Conservation (phyloP, 345 rosid genomes). For the Citrus reticulata region DNA sequence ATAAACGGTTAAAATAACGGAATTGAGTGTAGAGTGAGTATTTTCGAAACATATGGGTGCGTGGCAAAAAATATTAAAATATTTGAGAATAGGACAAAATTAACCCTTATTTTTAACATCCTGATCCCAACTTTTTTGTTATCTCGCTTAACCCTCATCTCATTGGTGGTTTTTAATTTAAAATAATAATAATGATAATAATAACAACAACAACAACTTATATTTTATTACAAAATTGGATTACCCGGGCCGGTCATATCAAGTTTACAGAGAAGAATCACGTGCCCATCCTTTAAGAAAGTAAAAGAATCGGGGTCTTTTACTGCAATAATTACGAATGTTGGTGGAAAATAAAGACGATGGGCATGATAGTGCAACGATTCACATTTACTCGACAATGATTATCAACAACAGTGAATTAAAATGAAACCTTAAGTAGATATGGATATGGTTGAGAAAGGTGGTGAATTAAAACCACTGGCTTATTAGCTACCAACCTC, state of each 20-base stretch:
- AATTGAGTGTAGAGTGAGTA: too few species aligned
- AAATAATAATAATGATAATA: too few species aligned
- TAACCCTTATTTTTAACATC: too few species aligned
- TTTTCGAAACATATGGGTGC: too few species aligned
- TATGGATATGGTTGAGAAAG: neutral
- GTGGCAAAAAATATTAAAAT: too few species aligned
- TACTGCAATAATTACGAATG: neutral
- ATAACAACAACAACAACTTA: too few species aligned
- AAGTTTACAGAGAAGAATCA: neutral
- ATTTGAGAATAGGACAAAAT: too few species aligned
- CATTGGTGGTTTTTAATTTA: too few species aligned
- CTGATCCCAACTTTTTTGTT: too few species aligned
- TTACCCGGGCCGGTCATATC: neutral
- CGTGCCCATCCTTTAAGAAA: neutral
- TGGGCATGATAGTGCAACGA: neutral
- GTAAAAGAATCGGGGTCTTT: neutral
- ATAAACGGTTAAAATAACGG: too few species aligned
- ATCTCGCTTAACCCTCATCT: too few species aligned
- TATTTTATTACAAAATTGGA: too few species aligned
- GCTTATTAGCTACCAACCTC: neutral
- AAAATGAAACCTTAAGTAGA: neutral
- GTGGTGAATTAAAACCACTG: neutral
- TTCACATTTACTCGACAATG: neutral
- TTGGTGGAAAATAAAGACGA: slow-evolving; percentile 9
- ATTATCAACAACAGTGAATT: neutral